These are phyloP conservation scores for Thraustochytrium sp. DNA, from an alignment of 352 stramenopile genomes.

Conservation along the genomic window DNA sequence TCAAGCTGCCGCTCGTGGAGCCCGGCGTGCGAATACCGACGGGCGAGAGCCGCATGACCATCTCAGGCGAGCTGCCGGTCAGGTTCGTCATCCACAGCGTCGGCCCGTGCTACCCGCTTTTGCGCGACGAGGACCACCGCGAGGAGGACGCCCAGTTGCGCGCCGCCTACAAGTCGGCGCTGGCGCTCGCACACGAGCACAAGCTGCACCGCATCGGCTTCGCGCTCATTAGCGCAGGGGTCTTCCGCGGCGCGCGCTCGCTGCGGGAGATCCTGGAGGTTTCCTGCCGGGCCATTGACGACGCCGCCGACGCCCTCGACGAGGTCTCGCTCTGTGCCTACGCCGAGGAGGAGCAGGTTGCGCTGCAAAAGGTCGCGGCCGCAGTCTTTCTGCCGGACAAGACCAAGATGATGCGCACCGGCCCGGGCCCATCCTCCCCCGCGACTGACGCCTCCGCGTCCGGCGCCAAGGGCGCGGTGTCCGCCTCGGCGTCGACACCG, in stretches of 20 bases:
- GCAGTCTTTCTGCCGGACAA: neutral
- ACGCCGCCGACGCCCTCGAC: neutral
- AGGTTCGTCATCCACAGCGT: constrained; percentile 30
- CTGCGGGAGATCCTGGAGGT: constrained; percentile 10
- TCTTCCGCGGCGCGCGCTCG: constrained; percentile 17
- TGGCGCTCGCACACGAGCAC: neutral
- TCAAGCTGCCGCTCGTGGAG: constrained; percentile 47
- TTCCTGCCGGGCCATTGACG: constrained; percentile 9
- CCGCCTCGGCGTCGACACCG: neutral
- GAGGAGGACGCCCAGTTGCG: neutral
- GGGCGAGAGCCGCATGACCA: constrained; percentile 13
- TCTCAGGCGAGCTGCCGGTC: neutral
- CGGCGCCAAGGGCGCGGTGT: neutral
- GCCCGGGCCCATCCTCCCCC: neutral
- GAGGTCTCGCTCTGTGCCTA: constrained; percentile 15
- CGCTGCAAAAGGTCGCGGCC: neutral
- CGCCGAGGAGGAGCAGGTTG: neutral
- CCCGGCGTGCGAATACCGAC: constrained; percentile 12
- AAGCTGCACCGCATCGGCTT: neutral
- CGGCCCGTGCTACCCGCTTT: constrained; percentile 9
- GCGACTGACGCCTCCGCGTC: neutral
- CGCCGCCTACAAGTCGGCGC: neutral
- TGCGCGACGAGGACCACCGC: neutral
- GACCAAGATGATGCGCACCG: neutral
- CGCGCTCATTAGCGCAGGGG: constrained; percentile 7